These are phyloP conservation scores for Penicillium rolfsii DNA, from an alignment of 2,329 filamentous ascomycete genomes.

Conservation along the genomic window DNA sequence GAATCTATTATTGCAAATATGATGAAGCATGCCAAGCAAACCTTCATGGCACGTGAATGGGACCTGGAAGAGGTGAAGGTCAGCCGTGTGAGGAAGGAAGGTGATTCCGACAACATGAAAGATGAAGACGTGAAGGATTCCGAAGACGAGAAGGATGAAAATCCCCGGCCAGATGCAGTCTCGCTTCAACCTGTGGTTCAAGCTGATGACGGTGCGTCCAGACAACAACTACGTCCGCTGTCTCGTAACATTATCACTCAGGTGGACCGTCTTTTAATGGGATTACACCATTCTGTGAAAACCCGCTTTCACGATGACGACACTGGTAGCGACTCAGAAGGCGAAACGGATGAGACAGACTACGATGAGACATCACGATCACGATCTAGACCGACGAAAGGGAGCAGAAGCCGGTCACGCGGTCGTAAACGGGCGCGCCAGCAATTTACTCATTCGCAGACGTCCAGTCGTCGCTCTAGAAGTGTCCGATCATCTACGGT, in stretches of 20 bases:
- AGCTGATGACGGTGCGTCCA: conserved; percentile 42
- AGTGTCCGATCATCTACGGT: conserved; percentile 15
- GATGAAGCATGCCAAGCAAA: conserved; percentile 68
- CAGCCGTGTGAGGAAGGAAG: conserved; percentile 16
- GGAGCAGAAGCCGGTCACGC: conserved; percentile 28
- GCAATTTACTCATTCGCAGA: conserved; percentile 13
- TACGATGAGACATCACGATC: conserved; percentile 23
- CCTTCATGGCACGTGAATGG: conserved; percentile 55
- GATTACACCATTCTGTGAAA: conserved; percentile 69
- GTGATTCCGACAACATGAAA: conserved; percentile 24
- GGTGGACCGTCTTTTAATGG: conserved; percentile 69
- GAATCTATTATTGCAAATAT: conserved; percentile 71
- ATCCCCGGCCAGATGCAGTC: neutral
- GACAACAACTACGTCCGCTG: conserved; percentile 66
- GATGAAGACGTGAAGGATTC: conserved; percentile 19
- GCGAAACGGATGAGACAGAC: conserved; percentile 38
- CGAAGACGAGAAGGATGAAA: conserved; percentile 23
- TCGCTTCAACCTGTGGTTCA: conserved; percentile 35
- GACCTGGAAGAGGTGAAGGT: conserved; percentile 18
- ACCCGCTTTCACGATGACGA: conserved; percentile 47
- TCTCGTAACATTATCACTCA: conserved; percentile 70
- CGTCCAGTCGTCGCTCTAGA: conserved; percentile 12
- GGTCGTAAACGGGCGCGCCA: conserved; percentile 31
- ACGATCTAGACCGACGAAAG: conserved; percentile 18
- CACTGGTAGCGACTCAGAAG: conserved; percentile 35